Evolutionary conservation across 305 asterid genomes (phyloP), one percentile per base, ranked within the genome.

Genomic region (Ilex paraguariensis): DNA sequence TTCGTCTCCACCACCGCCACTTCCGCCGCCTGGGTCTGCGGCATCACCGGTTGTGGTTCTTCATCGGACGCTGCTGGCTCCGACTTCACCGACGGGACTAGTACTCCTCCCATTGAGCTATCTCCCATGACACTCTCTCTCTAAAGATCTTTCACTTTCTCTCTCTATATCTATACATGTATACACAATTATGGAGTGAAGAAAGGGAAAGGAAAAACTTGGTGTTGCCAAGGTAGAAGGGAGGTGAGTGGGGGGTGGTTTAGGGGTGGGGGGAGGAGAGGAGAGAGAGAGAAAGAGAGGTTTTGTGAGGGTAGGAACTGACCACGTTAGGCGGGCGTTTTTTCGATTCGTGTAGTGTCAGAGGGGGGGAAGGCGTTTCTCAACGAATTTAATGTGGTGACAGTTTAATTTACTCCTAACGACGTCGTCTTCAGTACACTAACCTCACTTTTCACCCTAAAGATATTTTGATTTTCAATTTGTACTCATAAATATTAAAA

Each of bases 291-390:
- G 54, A 54, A n/a, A 49, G 17, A 31, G 45, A 65, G n/a, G 56
- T 16, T 14, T 52, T 82, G 75, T 82, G 83, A 80, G 97, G 97
- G 93, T 69, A 60, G 65, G 70, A 86, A 81, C 49, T 10, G 73
- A 82, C 85, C 95, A 89, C 96, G 96, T 82, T 72, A 68, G 60
- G 82, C 81, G 77, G 84, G 71, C 68, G 51, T 40, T 73, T 73
- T 52, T 16, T 59, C 61, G 63, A 72, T 69, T 56, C 79, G 28
- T 21, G 28, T 21, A 21, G 28, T 21, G 28, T 21, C 1, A 1
- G 28, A 21, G 28, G 28, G 28, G 21, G 28, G 28, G 28, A 21
- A 21, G 28, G 63, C 46, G 56, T 21, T 56, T 28, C 56, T 49
- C 57, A 3, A 36, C 44, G 28, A 21, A 21, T 21, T 21, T 21